Base-by-base conservation (phyloP, 768 basidiomycete genomes). In the Ramaria sp. region DNA sequence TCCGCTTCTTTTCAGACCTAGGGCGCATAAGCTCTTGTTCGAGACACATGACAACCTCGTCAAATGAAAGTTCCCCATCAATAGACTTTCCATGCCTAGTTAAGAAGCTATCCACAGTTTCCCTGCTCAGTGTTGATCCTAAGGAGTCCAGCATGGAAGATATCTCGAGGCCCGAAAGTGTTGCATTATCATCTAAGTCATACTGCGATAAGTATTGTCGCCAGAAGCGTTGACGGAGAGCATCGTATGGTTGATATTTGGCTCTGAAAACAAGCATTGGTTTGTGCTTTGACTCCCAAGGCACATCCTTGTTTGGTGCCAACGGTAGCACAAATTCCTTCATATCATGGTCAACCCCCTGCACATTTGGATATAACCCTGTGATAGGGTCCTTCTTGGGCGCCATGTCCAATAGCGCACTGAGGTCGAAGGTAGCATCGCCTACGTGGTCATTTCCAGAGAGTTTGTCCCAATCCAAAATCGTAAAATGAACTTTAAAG, bases 401-500 rank as follows among this genome's bases (percentile, higher is more conserved):
- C 0, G 83, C 84, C 47, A 74, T 72, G 15, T 74, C 77, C 12
- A 90, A 66, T 7, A 97, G 76, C 43, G 88, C 79, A 20, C 75
- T 69, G 5, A 97, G 74, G 41, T 85, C 80, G 57, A 97, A 76
- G 5, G 69, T 70, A 2, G 78, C 81, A 52, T 90, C 86, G 16
- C 93, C 93, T 34, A 99, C 82, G 59, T 85, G 78, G 65, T 97
- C 95, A 63, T 98, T 96, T 5, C 81, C 78, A 30, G 79, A 81
- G 12, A 91, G 75, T 68, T 97, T 97, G 69, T 98, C 95, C 95
- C 95, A 99, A 65, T 99, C 95, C 48, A 93, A 81, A 2, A 99
- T 81, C 0, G 82, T 78, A 49, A 96, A 79, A 60, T 89, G 81
- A 7, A 92, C 73, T 52, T 82, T 78, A 72, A 82, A 96, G 9